Percentiles rank a stretch among this genome's conserved stretches.
phyloP scores from a whole-genome alignment of 768 basidiomycete genomes.

The Serendipita indica region DNA sequence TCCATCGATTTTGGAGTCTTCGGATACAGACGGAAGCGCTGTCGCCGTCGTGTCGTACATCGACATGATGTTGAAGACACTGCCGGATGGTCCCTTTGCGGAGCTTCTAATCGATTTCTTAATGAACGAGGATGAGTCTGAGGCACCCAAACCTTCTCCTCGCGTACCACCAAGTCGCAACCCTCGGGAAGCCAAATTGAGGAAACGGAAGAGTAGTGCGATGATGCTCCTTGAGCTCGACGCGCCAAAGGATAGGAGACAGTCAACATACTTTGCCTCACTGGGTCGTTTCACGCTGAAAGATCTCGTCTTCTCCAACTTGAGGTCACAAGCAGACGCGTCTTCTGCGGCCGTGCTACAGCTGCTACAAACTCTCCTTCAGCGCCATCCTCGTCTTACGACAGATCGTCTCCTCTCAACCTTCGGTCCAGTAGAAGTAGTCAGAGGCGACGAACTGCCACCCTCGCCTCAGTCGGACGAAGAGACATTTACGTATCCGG shows the following conservation, averaged over 20 bases:
- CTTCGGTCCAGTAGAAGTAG: neutral
- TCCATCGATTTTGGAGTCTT: slow-evolving; percentile 85
- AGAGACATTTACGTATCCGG: slow-evolving; percentile 28
- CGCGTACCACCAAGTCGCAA: slow-evolving; percentile 23
- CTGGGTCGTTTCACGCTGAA: slow-evolving; percentile 83
- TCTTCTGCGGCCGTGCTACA: slow-evolving; percentile 67
- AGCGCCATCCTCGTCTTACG: slow-evolving; percentile 48
- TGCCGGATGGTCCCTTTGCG: slow-evolving; percentile 51
- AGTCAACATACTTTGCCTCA: slow-evolving; percentile 71
- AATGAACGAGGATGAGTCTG: slow-evolving; percentile 71
- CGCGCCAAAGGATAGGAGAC: slow-evolving; percentile 47
- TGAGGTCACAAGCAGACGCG: slow-evolving; percentile 48
- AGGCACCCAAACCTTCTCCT: slow-evolving; percentile 30
- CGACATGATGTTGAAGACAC: slow-evolving; percentile 69
- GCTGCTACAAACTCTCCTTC: slow-evolving; percentile 60
- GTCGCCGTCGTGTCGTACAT: slow-evolving; percentile 94
- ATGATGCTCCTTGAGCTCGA: slow-evolving; percentile 84
- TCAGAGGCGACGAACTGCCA: slow-evolving; percentile 19
- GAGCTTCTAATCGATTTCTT: slow-evolving; percentile 65
- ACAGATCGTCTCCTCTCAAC: slow-evolving; percentile 44
- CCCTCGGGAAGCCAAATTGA: slow-evolving; percentile 30
- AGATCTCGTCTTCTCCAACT: slow-evolving; percentile 69
- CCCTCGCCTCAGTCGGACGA: slow-evolving; percentile 7
- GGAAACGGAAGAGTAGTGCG: slow-evolving; percentile 68
- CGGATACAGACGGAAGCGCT: slow-evolving; percentile 84